Conservation (phyloP, 371 early-diverging fungal species). For the Rhizopus arrhizus region DNA sequence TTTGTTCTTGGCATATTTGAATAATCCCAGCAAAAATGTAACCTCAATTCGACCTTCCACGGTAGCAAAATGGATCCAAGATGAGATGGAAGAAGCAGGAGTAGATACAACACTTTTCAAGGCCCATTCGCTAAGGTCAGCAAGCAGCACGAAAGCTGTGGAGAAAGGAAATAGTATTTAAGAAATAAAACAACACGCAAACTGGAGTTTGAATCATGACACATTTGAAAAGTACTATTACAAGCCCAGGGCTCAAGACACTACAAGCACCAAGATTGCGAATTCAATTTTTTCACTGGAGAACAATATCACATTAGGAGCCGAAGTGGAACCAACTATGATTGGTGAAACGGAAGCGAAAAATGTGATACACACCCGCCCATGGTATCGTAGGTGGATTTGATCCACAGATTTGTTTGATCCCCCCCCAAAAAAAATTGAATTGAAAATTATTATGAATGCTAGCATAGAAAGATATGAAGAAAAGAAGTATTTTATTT, state of each 20-base stretch:
- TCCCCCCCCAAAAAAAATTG: too few relatives aligned
- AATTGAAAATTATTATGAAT: too few relatives aligned
- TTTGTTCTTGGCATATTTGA: slow-evolving; percentile 12
- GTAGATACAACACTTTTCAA: not conserved
- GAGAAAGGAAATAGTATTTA: not conserved
- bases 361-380: too few relatives aligned
- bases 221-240: slow-evolving; percentile 18
- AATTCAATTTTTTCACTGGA: slow-evolving; percentile 16
- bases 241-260: slow-evolving; percentile 1
- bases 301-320: slow-evolving; percentile 13
- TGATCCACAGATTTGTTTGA: too few relatives aligned
- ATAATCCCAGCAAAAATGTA: not conserved
- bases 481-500: too few relatives aligned
- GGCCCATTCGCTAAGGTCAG: slow-evolving; percentile 15
- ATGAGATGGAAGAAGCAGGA: slow-evolving; percentile 12
- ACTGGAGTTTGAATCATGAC: slow-evolving; percentile 7
- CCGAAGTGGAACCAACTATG: too few relatives aligned
- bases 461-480: too few relatives aligned
- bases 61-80: slow-evolving; percentile 12
- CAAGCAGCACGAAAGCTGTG: slow-evolving; percentile 20
- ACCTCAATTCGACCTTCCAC: not conserved
- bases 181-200: slow-evolving; percentile 9
- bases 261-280: not conserved
- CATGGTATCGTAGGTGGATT: too few relatives aligned
- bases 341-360: too few relatives aligned